Base-by-base conservation (phyloP, 1,284 basidiomycete genomes). In the Rhodotorula sp. region DNA sequence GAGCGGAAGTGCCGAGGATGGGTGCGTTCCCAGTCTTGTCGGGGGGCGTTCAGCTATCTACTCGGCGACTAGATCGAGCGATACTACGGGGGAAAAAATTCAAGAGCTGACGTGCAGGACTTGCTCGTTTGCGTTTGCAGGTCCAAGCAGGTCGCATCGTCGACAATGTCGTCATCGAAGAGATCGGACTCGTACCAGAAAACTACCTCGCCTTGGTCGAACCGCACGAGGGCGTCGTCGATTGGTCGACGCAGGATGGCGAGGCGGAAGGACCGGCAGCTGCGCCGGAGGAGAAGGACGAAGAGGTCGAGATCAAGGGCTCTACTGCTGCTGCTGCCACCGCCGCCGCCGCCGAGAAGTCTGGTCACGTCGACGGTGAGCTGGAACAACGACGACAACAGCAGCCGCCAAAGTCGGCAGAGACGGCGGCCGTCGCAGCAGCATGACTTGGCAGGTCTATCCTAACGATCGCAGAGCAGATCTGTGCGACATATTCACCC, bases 101-200 rank as follows among this genome's bases (percentile, higher is more conserved):
- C n/a, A 12, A 18, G 37, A 33, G 15, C 33, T n/a, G 4, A 46
- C 20, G 6, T 3, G 8, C 1, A 24, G 4, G 53, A 29, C 6
- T 29, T 42, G 8, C 10, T 42, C 37, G 14, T 12, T 2, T 2
- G 37, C 37, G 12, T 37, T 20, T 29, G 22, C 70, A 74, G 73
- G 73, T 74, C n/a, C 73, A 73, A 45, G 73, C 73, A 18, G 69
- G 62, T 2, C n/a, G 74, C 10, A 70, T 72, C 17, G 53, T 62
- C 62, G 44, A 46, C 55, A 66, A 61, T 18, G 59, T 64, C 0
- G 26, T 67, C 30, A 71, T 68, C 0, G 69, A 64, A 6, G 74
- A 75, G 51, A 56, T 71, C 17, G 74, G 74, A 5, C 66, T 75
- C 33, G 68, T 75, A 0, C 74, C 74, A 2, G 74, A 75, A 45